These are phyloP conservation scores for Sambucus nigra DNA, from an alignment of 129 eudicot genomes.

Conservation along the genomic window DNA sequence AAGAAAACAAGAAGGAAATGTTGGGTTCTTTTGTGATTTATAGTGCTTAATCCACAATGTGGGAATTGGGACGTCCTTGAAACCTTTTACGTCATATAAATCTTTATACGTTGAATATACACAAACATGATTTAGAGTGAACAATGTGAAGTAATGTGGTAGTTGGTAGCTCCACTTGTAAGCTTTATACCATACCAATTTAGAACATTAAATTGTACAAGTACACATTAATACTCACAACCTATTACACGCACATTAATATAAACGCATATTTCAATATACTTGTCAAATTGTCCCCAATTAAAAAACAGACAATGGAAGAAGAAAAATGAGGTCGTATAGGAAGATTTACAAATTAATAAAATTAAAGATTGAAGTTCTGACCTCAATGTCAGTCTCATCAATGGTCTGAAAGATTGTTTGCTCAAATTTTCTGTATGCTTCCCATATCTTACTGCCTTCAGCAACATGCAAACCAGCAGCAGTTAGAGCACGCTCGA, in stretches of 20 bases:
- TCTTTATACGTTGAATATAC: too few relatives aligned
- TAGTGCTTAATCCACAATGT: too few relatives aligned
- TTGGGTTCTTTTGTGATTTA: too few relatives aligned
- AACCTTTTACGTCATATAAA: too few relatives aligned
- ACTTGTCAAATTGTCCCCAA: neutral
- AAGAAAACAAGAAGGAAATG: too few relatives aligned
- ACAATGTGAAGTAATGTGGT: neutral
- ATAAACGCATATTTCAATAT: neutral
- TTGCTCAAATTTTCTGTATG: slow-evolving; percentile 68
- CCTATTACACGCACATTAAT: neutral
- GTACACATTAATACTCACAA: neutral
- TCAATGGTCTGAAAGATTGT: slow-evolving; percentile 44
- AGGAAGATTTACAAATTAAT: neutral
- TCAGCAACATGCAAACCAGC: slow-evolving; percentile 85
- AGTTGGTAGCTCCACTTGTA: neutral
- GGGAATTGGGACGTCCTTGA: too few relatives aligned
- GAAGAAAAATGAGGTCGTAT: neutral
- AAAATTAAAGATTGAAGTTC: neutral
- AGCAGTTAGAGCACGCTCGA: slow-evolving; percentile 88
- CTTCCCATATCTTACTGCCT: slow-evolving; percentile 79
- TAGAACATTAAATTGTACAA: neutral
- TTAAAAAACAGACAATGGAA: too few relatives aligned
- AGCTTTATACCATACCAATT: neutral
- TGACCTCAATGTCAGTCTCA: slow-evolving; percentile 50
- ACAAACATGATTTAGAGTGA: too few relatives aligned